A percentile compares a stretch with the other conserved stretches of the same genome.
Conservation (phyloP, 805 yeast genomes). For the Lipomyces starkeyi region DNA sequence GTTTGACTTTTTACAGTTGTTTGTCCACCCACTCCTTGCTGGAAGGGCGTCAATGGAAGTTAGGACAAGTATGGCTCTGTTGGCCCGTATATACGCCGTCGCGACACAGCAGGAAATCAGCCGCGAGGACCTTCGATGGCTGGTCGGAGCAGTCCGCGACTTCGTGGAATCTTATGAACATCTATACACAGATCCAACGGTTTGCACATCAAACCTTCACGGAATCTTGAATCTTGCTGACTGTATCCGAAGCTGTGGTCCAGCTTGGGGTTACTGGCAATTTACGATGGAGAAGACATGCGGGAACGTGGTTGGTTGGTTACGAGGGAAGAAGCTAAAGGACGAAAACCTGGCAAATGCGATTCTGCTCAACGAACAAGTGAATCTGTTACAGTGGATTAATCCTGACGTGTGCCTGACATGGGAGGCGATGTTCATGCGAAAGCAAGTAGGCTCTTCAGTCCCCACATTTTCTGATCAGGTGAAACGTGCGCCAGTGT, state of each 20-base stretch:
- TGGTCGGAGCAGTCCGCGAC: too few species aligned
- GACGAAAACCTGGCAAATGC: slow-evolving; percentile 2
- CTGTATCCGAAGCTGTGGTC: neutral
- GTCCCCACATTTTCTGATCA: slow-evolving; percentile 5
- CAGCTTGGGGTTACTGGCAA: slow-evolving; percentile 3
- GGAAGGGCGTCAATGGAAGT: neutral
- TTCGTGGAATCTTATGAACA: too few species aligned
- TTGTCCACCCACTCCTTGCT: neutral
- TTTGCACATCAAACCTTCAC: slow-evolving; percentile 1
- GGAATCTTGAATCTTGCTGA: neutral
- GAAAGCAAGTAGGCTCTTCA: neutral
- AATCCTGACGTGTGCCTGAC: slow-evolving; percentile 1
- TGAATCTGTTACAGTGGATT: neutral
- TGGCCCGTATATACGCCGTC: too few species aligned
- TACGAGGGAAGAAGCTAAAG: slow-evolving; percentile 1
- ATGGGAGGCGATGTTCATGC: neutral
- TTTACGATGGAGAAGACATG: slow-evolving; percentile 5
- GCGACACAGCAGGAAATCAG: too few species aligned
- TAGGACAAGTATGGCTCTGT: neutral
- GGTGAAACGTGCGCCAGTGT: neutral
- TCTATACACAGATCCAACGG: slow-evolving; percentile 1
- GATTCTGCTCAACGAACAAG: neutral
- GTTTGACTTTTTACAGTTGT: slow-evolving; percentile 3
- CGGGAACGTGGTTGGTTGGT: neutral
- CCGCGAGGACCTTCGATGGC: too few species aligned